Conservation (phyloP, 2,329 filamentous ascomycete genomes). For the Fusarium multiceps region DNA sequence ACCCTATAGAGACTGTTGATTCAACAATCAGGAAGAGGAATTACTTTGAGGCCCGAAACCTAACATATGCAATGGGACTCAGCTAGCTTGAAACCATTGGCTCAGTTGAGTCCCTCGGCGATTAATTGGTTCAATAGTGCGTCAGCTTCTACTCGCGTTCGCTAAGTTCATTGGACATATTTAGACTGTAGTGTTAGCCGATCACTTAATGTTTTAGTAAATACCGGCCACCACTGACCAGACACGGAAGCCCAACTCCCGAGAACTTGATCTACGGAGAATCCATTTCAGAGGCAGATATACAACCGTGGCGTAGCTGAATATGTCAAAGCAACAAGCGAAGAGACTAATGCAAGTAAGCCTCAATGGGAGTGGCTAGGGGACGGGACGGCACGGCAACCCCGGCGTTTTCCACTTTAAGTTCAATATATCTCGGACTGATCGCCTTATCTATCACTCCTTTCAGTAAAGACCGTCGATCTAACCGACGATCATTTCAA, state of each 20-base stretch:
- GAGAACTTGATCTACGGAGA: rapidly evolving
- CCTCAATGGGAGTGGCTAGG: not conserved
- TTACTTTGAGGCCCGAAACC: not conserved
- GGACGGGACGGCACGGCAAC: not conserved
- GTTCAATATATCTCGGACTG: not conserved
- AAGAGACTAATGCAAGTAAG: not conserved
- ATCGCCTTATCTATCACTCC: rapidly evolving
- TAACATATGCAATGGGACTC: not conserved
- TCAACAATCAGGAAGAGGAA: rapidly evolving
- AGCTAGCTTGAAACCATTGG: no score
- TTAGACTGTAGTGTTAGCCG: no score
- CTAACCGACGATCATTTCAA: not conserved
- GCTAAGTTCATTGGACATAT: rapidly evolving
- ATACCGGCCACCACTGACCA: no score
- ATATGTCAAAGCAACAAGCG: not conserved
- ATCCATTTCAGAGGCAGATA: not conserved
- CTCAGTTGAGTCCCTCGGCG: no score
- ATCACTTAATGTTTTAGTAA: no score
- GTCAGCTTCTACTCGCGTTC: rapidly evolving
- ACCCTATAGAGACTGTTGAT: not conserved
- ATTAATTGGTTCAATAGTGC: rapidly evolving
- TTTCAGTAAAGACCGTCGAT: rapidly evolving
- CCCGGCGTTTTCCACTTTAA: not conserved
- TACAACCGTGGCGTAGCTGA: not conserved
- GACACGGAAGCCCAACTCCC: not conserved